Conservation (phyloP, 805 yeast species). For the Lipomyces mesembrius region DNA sequence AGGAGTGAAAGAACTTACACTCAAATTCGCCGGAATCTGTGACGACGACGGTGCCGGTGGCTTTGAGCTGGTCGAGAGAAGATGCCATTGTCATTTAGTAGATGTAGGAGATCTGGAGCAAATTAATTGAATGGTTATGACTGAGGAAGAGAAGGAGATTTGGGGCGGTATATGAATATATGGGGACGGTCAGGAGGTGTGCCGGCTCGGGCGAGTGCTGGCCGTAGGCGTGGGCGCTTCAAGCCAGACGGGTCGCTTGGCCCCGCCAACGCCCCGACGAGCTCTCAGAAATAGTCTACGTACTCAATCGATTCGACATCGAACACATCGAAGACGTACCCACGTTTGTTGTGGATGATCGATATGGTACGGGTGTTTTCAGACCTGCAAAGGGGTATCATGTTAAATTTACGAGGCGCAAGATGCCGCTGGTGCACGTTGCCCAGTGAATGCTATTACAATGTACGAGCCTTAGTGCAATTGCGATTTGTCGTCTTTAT, state of each 20-base stretch:
- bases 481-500: too few species aligned
- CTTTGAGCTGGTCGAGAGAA: constrained; percentile 91
- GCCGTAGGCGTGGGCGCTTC: background rate
- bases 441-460: too few species aligned
- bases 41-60: constrained; percentile 94
- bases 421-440: too few species aligned
- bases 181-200: constrained; percentile 1
- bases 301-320: constrained; percentile 17
- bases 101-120: background rate
- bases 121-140: background rate
- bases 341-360: constrained; percentile 11
- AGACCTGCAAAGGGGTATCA: constrained; percentile 13
- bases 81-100: constrained; percentile 49
- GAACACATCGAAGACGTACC: constrained; percentile 14
- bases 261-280: background rate
- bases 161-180: background rate
- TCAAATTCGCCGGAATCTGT: constrained; percentile 99
- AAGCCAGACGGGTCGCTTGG: background rate
- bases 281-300: constrained; percentile 1
- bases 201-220: constrained; percentile 1
- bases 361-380: constrained; percentile 15
- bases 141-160: background rate
- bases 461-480: too few species aligned
- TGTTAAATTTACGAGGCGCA: constrained; percentile 1
- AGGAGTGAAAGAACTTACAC: constrained; percentile 48